phyloP scores from a whole-genome alignment of 2,329 filamentous ascomycete species.

The Botrytis squamosa region DNA sequence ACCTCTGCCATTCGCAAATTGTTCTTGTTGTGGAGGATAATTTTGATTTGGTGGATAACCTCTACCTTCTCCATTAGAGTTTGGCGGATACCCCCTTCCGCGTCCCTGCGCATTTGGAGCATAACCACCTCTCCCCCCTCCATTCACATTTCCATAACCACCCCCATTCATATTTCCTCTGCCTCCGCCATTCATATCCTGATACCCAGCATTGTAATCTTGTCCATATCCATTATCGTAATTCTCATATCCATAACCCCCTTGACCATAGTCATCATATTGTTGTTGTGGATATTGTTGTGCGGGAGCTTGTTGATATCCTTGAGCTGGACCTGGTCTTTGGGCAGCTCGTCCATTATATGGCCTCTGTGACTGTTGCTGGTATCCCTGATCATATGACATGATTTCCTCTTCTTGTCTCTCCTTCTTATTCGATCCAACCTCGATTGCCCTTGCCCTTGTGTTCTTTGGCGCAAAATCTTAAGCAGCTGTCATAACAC shows the following conservation, averaged over 20 bases:
- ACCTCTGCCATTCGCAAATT: constrained; percentile 34
- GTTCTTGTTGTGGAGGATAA: constrained; percentile 36
- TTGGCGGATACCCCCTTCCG: constrained; percentile 26
- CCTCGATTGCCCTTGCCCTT: not conserved
- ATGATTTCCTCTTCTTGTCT: constrained; percentile 27
- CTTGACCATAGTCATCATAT: constrained; percentile 37
- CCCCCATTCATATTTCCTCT: constrained; percentile 27
- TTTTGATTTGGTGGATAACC: constrained; percentile 36
- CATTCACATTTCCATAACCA: constrained; percentile 28
- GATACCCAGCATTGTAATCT: constrained; percentile 35
- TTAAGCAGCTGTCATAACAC: constrained; percentile 1
- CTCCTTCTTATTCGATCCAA: not conserved
- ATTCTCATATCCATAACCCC: constrained; percentile 36
- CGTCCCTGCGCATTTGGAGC: constrained; percentile 34
- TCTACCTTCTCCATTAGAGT: constrained; percentile 19
- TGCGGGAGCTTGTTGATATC: constrained; percentile 32
- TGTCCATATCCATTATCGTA: constrained; percentile 33
- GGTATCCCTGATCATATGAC: constrained; percentile 38
- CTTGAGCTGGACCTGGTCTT: constrained; percentile 34
- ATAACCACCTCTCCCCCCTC: constrained; percentile 27
- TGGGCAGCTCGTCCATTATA: constrained; percentile 36
- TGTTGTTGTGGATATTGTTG: constrained; percentile 66
- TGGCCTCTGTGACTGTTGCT: constrained; percentile 36
- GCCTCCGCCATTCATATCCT: constrained; percentile 34
- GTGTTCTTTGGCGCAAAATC: constrained; percentile 6